Base-by-base conservation (phyloP, 257 asterid species). In the Gentiana dahurica region DNA sequence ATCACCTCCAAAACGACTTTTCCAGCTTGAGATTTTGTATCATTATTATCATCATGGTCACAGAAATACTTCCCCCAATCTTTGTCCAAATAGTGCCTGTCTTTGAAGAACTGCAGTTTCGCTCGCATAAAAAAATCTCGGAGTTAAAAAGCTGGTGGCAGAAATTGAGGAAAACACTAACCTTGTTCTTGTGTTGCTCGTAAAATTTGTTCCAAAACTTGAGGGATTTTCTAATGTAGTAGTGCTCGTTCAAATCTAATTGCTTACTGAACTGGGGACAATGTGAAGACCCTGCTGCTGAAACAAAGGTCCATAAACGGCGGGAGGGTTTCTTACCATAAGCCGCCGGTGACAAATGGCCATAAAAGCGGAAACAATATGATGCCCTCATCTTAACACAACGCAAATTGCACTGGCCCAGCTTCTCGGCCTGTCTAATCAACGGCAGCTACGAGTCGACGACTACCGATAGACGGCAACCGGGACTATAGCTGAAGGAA, bases 121-220 rank as follows among this genome's bases (percentile, higher is more conserved):
- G 44, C 37, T 24, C 1, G 34, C 36, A 49, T 6, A 36, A 7
- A 13, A 13, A 13, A 9, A 54, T 47, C 24, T 51, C 50, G 39
- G 9, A 12, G 4, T 4, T 58, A 11, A 36, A 44, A 54, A 54
- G 50, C 4, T 58, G 58, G 34, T 54, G 24, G 33, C 36, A 36
- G 33, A 57, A 41, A 37, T 36, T 34, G 35, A 32, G 13, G 24
- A 11, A 11, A 37, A 51, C 24, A 50, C 41, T 36, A 66, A 88
- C 95, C 97, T 85, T 89, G 70, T 71, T 67, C 57, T 81, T 79
- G 65, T 89, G 95, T 74, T 73, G 80, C 77, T 77, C 71, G 79
- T 88, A 85, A 65, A 89, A 89, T 68, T 61, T 81, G 58, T 88
- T 80, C 94, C 95, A 81, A 69, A 55, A 71, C 55, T 68, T 72